Conservation (phyloP, 371 early-diverging fungal species). For the Rhizopus delemar region DNA sequence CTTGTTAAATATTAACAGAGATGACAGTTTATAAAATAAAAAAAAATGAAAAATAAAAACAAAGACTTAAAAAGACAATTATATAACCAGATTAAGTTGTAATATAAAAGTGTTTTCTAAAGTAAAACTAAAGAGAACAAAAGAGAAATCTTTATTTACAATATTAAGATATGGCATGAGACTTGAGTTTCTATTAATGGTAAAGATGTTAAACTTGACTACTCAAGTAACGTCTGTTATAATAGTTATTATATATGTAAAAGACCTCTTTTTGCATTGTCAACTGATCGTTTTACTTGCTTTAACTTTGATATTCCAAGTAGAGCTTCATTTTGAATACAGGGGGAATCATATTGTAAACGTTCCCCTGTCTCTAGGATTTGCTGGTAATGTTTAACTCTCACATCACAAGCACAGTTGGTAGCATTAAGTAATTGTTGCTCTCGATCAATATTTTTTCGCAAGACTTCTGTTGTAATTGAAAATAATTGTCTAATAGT, state of each 20-base stretch:
- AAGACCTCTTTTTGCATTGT: neutral
- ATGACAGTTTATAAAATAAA: conserved; percentile 7
- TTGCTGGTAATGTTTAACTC: conserved; percentile 17
- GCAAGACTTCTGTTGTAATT: conserved; percentile 18
- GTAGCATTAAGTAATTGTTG: conserved; percentile 15
- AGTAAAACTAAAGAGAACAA: neutral
- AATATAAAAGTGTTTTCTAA: conserved; percentile 1
- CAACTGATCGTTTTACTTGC: conserved; percentile 15
- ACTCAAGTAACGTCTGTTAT: too few species aligned
- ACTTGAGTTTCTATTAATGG: too few species aligned
- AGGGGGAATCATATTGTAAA: conserved; percentile 17
- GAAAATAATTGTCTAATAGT: conserved; percentile 12
- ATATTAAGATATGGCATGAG: too few species aligned
- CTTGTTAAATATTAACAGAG: conserved; percentile 3
- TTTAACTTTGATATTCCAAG: conserved; percentile 16
- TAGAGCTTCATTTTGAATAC: conserved; percentile 16
- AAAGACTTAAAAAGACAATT: conserved; percentile 8
- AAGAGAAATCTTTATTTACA: too few species aligned
- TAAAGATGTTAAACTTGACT: too few species aligned
- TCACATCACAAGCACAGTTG: conserved; percentile 18
- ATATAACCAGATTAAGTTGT: conserved; percentile 1
- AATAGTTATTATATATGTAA: too few species aligned
- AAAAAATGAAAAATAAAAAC: conserved; percentile 7
- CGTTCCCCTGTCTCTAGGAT: conserved; percentile 15
- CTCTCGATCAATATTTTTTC: conserved; percentile 17